These are phyloP conservation scores for Xylaria sp. DNA, from an alignment of 2,329 filamentous ascomycete genomes.

Conservation along the genomic window DNA sequence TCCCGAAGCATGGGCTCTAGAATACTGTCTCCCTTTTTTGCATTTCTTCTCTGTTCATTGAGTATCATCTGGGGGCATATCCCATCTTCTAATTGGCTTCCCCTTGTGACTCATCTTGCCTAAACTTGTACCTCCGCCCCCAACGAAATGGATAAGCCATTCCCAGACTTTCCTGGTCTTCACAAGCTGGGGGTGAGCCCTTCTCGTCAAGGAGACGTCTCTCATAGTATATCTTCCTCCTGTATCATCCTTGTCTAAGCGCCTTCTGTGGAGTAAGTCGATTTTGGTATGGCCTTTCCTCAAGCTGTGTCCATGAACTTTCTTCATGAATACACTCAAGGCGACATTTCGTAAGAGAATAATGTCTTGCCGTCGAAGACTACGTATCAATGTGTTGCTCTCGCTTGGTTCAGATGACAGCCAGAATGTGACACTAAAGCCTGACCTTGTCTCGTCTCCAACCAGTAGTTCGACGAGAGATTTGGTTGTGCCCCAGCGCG, in stretches of 20 bases:
- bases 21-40: not conserved
- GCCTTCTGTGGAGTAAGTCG: slow-evolving; percentile 70
- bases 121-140: slow-evolving; percentile 46
- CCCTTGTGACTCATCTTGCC: slow-evolving; percentile 45
- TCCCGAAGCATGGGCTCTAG: not conserved
- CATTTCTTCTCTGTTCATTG: slow-evolving; percentile 35
- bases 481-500: slow-evolving; percentile 69
- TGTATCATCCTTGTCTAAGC: slow-evolving; percentile 60
- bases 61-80: slow-evolving; percentile 48
- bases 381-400: slow-evolving; percentile 40
- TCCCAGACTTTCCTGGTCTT: slow-evolving; percentile 75
- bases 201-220: slow-evolving; percentile 55
- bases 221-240: slow-evolving; percentile 66
- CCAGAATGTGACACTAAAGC: slow-evolving; percentile 89
- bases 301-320: slow-evolving; percentile 86
- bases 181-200: slow-evolving; percentile 61
- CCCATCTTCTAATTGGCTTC: slow-evolving; percentile 46
- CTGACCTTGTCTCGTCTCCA: slow-evolving; percentile 84
- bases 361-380: slow-evolving; percentile 76
- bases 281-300: slow-evolving; percentile 75
- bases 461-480: slow-evolving; percentile 81
- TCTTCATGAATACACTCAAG: slow-evolving; percentile 76
- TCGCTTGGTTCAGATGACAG: slow-evolving; percentile 55
- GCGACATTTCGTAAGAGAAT: slow-evolving; percentile 83
- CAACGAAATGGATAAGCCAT: slow-evolving; percentile 80